Evolutionary conservation across 306 rosid species (phyloP).

Genomic region (Casuarina equisetifolia): DNA sequence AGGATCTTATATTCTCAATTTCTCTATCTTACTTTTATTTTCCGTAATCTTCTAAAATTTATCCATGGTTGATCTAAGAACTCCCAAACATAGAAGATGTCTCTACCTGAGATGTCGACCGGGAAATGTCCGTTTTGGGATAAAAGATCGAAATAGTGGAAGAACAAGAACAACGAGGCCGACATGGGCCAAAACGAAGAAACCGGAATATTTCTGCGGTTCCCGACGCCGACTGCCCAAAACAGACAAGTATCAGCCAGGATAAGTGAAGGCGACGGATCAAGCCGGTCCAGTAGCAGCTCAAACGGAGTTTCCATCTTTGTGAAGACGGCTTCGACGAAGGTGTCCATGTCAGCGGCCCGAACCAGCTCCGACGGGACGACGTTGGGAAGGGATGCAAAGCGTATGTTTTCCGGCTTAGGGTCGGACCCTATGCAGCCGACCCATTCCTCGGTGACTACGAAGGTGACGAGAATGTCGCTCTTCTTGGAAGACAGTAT

Average conservation of each 20-base stretch:
- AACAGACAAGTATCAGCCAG: conserved; percentile 17
- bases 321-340: conserved; percentile 25
- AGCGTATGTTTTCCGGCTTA: conserved; percentile 15
- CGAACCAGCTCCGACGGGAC: conserved; percentile 27
- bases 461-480: conserved; percentile 18
- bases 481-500: conserved; percentile 12
- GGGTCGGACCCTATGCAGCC: conserved; percentile 19
- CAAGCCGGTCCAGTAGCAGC: conserved; percentile 3
- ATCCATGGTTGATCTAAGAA: no score
- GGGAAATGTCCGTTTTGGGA: no score
- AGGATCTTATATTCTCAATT: no score
- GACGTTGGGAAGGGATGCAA: conserved; percentile 26
- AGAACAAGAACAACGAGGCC: conserved; percentile 2
- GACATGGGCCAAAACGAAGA: conserved; percentile 19
- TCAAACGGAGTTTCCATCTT: conserved; percentile 33
- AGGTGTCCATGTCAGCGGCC: conserved; percentile 5
- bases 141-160: not conserved
- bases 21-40: no score
- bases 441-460: conserved; percentile 35
- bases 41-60: no score
- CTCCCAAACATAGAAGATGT: no score
- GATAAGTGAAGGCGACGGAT: conserved; percentile 11
- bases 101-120: no score
- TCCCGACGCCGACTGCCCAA: conserved; percentile 27
- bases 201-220: conserved; percentile 27